These are phyloP conservation scores for Aureobasidium pullulans DNA, from an alignment of 2,329 filamentous ascomycete species.

Conservation along the genomic window DNA sequence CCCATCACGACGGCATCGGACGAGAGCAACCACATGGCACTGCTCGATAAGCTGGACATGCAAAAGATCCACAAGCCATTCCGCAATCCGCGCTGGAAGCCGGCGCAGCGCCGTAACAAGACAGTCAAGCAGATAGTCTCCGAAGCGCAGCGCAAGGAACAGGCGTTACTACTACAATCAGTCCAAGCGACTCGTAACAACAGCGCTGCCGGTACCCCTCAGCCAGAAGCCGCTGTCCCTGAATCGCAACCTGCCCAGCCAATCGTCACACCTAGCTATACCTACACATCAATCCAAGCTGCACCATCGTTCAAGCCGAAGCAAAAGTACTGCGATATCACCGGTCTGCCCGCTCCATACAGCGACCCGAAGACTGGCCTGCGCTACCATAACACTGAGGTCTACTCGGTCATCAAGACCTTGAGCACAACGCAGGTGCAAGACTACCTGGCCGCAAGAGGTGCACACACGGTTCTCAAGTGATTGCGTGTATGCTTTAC, in stretches of 20 bases:
- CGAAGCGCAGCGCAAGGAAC: conserved; percentile 80
- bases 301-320: conserved; percentile 74
- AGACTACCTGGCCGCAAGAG: conserved; percentile 80
- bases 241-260: conserved; percentile 41
- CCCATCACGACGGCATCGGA: conserved; percentile 63
- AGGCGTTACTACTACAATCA: conserved; percentile 69
- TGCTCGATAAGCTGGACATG: conserved; percentile 89
- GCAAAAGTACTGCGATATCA: conserved; percentile 92
- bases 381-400: conserved; percentile 86
- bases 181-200: conserved; percentile 59
- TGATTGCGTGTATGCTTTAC: conserved; percentile 37
- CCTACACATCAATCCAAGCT: conserved; percentile 94
- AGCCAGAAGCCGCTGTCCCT: conserved; percentile 56
- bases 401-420: conserved; percentile 75
- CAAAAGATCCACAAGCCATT: conserved; percentile 80
- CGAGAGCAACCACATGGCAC: conserved; percentile 69
- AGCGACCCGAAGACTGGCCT: conserved; percentile 90
- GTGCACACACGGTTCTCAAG: conserved; percentile 89
- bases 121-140: conserved; percentile 95
- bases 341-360: conserved; percentile 84
- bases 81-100: conserved; percentile 84
- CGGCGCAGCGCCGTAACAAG: conserved; percentile 94
- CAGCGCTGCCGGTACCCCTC: conserved; percentile 67
- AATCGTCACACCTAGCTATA: conserved; percentile 55
- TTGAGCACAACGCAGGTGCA: conserved; percentile 78